These are phyloP conservation scores for Lumnitzera racemosa DNA, from an alignment of 345 rosid genomes.

Conservation along the genomic window DNA sequence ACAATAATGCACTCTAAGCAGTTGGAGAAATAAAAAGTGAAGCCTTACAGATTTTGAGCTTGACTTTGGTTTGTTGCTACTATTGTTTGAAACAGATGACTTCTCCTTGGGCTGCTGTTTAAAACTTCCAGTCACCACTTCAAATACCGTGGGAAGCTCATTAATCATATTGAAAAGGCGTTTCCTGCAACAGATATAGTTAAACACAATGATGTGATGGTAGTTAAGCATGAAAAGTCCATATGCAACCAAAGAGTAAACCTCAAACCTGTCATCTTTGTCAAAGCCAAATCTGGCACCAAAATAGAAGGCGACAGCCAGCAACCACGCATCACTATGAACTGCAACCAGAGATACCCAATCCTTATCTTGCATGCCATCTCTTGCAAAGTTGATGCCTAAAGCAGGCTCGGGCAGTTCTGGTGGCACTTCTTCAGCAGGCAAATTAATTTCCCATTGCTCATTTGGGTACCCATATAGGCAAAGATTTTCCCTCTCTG, in stretches of 20 bases:
- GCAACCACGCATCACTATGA: constrained; percentile 81
- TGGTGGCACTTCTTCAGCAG: constrained; percentile 88
- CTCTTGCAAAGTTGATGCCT: constrained; percentile 86
- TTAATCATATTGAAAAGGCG: constrained; percentile 62
- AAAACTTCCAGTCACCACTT: constrained; percentile 52
- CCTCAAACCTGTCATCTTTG: constrained; percentile 56
- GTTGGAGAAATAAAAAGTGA: not conserved
- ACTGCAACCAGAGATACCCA: constrained; percentile 82
- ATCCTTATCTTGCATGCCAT: constrained; percentile 74
- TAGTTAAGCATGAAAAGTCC: no score
- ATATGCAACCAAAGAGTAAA: not conserved
- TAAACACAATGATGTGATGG: no score
- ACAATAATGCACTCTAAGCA: not conserved
- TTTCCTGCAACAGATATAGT: constrained; percentile 35
- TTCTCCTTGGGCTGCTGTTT: constrained; percentile 55
- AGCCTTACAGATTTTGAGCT: constrained; percentile 42
- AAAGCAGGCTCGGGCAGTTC: constrained; percentile 91
- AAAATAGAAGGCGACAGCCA: constrained; percentile 66
- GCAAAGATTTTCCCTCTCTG: constrained; percentile 87
- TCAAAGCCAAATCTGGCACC: constrained; percentile 71
- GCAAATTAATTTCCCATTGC: constrained; percentile 78
- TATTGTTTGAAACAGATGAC: constrained; percentile 44
- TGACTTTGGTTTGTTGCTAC: constrained; percentile 52
- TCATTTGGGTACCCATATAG: constrained; percentile 72
- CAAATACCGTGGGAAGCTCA: constrained; percentile 65